Base-by-base conservation (phyloP, 169 alveolate genomes). In the Eimeria maxima region DNA sequence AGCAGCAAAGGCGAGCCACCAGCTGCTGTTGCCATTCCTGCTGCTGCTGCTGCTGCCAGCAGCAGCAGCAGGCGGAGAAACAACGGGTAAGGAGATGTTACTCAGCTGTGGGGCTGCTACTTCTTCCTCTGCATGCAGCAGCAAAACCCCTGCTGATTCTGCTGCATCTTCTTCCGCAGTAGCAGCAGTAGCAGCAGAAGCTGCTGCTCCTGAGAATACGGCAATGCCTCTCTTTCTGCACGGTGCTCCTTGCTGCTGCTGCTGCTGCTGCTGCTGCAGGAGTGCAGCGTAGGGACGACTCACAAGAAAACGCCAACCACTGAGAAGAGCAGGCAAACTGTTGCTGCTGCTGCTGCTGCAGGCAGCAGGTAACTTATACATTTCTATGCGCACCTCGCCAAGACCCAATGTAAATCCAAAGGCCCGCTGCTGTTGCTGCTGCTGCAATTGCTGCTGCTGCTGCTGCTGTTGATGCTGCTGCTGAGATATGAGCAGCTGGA, bases 71-170 rank as follows among this genome's bases (percentile, higher is more conserved):
- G 73, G 14, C 3, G 73, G 74, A 50, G 91, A 81, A 4, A 53
- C 91, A 50, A 27, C 20, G 22, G 91, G 91, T 29, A 81, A n/a
- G 14, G 45, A 24, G 16, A 53, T 50, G 8, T 4, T 81, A 65
- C 57, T 81, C 33, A 81, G 33, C 74, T 53, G 73, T 3, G 91
- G 91, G 74, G 91, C 91, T 2, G 91, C 50, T n/a, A 50, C 55
- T 27, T 81, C 91, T 55, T 81, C 91, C 50, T 81, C 91, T 53
- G 91, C 91, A 81, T 81, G 91, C 91, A 81, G 91, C 91, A 81
- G 74, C 73, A 81, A 16, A n/a, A 74, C 91, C 6, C 29, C 73
- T 22, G 91, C 33, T 8, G 73, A 27, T n/a, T 74, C 73, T 27
- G 38, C 91, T 13, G 18, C 50, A 38, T n/a, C 47, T 4, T 22